These are phyloP conservation scores for Cercospora beticola DNA, from an alignment of 2,329 filamentous ascomycete species.

Conservation along the genomic window DNA sequence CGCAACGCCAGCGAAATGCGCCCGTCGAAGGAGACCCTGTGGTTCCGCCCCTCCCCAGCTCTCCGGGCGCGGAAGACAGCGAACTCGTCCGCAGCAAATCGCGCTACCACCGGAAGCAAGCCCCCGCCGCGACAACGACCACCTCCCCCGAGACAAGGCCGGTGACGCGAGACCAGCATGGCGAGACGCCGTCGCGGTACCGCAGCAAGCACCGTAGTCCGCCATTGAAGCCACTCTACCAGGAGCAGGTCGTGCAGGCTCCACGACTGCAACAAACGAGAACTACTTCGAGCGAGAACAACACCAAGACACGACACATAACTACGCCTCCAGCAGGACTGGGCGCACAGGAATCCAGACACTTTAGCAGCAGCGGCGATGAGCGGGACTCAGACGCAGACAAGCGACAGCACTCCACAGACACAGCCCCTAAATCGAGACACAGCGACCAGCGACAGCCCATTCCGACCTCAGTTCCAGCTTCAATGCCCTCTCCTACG, in stretches of 20 bases:
- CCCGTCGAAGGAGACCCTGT: slow-evolving; percentile 12
- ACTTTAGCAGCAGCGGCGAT: slow-evolving; percentile 7
- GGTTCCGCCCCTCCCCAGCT: slow-evolving; percentile 15
- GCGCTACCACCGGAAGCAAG: slow-evolving; percentile 34
- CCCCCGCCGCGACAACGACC: slow-evolving; percentile 5
- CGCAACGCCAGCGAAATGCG: slow-evolving; percentile 23
- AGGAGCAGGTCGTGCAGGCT: slow-evolving; percentile 20
- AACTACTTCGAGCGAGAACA: slow-evolving; percentile 14
- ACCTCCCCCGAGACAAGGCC: slow-evolving; percentile 15
- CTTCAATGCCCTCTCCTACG: slow-evolving; percentile 17
- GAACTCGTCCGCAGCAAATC: slow-evolving; percentile 33
- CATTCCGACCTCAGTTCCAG: slow-evolving; percentile 4
- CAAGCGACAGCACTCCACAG: slow-evolving; percentile 12
- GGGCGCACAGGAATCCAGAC: slow-evolving; percentile 16
- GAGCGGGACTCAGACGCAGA: slow-evolving; percentile 7
- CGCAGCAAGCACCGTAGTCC: slow-evolving; percentile 24
- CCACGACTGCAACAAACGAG: slow-evolving; percentile 16
- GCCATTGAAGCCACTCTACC: slow-evolving; percentile 21
- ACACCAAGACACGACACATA: neutral
- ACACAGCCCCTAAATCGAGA: slow-evolving; percentile 5
- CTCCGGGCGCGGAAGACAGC: slow-evolving; percentile 23
- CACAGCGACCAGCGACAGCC: slow-evolving; percentile 1
- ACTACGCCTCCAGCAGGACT: slow-evolving; percentile 15
- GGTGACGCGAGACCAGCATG: slow-evolving; percentile 17
- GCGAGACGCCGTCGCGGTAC: slow-evolving; percentile 24